Evolutionary conservation across 192 early-diverging fungal genomes (phyloP).

Genomic region (Glomus cerebriforme): DNA sequence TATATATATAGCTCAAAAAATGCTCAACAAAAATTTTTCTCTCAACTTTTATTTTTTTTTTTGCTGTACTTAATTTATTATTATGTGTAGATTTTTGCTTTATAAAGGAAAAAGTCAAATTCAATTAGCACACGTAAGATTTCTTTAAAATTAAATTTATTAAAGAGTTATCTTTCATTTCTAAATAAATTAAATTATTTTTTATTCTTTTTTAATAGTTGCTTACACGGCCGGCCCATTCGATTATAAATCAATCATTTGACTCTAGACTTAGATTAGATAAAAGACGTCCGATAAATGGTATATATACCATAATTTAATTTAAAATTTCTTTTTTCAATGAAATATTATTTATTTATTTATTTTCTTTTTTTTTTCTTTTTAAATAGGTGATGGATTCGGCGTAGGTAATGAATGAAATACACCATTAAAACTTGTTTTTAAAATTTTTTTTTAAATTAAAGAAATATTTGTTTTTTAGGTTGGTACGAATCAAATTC

Average conservation of each 20-base stretch:
- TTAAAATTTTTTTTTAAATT: not conserved
- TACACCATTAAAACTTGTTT: no score
- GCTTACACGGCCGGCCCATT: conserved; percentile 73
- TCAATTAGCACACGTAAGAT: conserved; percentile 64
- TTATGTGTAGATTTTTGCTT: conserved; percentile 72
- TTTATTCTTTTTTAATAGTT: conserved; percentile 41
- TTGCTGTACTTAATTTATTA: not conserved
- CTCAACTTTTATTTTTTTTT: no score
- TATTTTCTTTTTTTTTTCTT: not conserved
- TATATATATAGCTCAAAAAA: no score
- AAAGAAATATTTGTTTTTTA: conserved; percentile 9
- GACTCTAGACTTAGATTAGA: conserved; percentile 72
- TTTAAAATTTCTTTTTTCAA: not conserved
- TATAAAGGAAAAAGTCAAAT: conserved; percentile 81
- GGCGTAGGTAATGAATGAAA: conserved; percentile 76
- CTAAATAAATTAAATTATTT: not conserved
- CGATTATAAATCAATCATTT: conserved; percentile 82
- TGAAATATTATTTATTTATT: not conserved
- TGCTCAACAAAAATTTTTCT: no score
- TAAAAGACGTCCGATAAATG: conserved; percentile 65
- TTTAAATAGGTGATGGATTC: conserved; percentile 68
- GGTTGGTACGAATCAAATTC: conserved; percentile 69
- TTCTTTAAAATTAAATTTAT: not conserved
- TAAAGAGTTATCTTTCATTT: not conserved
- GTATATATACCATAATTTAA: conserved; percentile 38